Conservation (phyloP, 495 filamentous ascomycete genomes). For the Immersiella caudata region DNA sequence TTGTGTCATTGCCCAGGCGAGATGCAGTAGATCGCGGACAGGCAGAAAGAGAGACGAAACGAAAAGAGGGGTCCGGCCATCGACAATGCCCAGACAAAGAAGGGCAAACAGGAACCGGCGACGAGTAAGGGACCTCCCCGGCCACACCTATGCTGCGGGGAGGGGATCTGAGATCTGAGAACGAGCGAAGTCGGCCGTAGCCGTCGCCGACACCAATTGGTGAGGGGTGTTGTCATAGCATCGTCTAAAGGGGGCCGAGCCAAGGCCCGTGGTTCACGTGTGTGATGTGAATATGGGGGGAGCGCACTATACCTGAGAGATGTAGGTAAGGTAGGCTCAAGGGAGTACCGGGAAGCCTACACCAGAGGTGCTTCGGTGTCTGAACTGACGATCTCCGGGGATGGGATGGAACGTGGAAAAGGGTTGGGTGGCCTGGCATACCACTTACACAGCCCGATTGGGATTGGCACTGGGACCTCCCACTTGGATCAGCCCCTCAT, state of each 20-base stretch:
- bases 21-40: not conserved
- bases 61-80: constrained; percentile 9
- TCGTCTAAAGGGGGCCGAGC: constrained; percentile 7
- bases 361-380: not conserved
- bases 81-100: not conserved
- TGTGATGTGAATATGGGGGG: not conserved
- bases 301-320: not conserved
- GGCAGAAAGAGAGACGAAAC: not conserved
- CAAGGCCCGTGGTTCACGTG: constrained; percentile 1
- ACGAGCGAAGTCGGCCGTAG: constrained; percentile 2
- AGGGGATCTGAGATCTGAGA: constrained; percentile 2
- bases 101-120: not conserved
- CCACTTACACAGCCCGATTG: not conserved
- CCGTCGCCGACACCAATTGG: not conserved
- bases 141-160: not conserved
- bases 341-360: not conserved
- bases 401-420: not conserved
- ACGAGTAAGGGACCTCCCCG: not conserved
- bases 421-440: not conserved
- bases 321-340: not conserved
- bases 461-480: not conserved
- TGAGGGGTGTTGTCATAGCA: constrained; percentile 14
- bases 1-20: not conserved
- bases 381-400: not conserved
- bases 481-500: constrained; percentile 3